Evolutionary conservation across 1,284 basidiomycete species (phyloP).

Genomic region (Xerocomus cyaneibrunnescens): DNA sequence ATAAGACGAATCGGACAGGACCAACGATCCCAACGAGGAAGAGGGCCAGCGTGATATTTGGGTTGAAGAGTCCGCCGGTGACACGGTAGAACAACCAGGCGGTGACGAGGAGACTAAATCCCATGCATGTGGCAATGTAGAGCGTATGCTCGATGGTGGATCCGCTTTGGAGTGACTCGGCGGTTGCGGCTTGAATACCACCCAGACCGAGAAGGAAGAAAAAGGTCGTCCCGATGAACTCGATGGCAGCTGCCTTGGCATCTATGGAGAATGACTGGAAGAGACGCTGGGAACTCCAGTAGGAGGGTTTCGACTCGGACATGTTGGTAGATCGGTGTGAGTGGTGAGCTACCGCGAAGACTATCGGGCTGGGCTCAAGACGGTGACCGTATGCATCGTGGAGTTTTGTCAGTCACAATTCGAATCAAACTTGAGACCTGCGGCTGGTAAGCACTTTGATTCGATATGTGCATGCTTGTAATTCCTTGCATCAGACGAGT

Average conservation of each 20-base stretch:
- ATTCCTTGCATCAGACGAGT: too few relatives aligned
- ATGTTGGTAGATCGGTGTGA: constrained; percentile 3
- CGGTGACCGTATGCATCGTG: too few relatives aligned
- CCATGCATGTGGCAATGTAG: constrained; percentile 65
- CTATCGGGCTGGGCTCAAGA: too few relatives aligned
- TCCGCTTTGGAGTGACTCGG: constrained; percentile 29
- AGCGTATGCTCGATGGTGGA: constrained; percentile 44
- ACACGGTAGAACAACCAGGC: constrained; percentile 77
- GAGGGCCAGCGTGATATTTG: constrained; percentile 64
- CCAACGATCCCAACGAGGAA: constrained; percentile 58
- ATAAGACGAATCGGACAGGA: constrained; percentile 61
- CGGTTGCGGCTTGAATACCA: constrained; percentile 54
- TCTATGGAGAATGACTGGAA: constrained; percentile 35
- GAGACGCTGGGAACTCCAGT: constrained; percentile 28
- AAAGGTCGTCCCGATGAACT: constrained; percentile 56
- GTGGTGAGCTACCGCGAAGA: too few relatives aligned
- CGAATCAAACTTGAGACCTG: constrained; percentile 1
- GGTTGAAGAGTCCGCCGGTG: constrained; percentile 72
- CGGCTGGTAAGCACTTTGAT: too few relatives aligned
- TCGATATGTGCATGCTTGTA: too few relatives aligned
- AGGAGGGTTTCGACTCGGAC: constrained; percentile 4
- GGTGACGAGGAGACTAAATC: constrained; percentile 64
- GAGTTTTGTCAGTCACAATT: neutral
- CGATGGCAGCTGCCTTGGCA: constrained; percentile 47
- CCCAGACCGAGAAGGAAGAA: constrained; percentile 65